A percentile compares a stretch with the other conserved stretches of the same genome.
These are phyloP conservation scores for Syzygium aqueum DNA, from an alignment of 345 rosid species.

Conservation along the genomic window DNA sequence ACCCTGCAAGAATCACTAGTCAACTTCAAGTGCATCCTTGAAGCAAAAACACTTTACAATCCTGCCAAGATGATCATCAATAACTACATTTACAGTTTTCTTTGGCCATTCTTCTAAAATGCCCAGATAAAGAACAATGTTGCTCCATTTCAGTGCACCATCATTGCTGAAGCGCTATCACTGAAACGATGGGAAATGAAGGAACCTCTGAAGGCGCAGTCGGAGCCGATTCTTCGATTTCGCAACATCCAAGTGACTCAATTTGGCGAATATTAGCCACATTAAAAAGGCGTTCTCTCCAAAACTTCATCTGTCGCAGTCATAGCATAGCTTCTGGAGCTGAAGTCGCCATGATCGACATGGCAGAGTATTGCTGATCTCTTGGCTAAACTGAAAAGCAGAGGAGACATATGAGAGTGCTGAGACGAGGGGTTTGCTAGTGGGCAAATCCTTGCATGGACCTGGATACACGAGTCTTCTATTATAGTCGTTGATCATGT, in stretches of 20 bases:
- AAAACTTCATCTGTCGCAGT: background rate
- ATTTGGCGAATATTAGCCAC: background rate
- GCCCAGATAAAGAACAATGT: background rate
- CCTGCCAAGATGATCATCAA: background rate
- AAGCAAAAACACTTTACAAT: background rate
- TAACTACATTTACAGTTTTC: background rate
- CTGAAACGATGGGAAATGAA: background rate
- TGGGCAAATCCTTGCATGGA: background rate
- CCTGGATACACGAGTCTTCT: background rate
- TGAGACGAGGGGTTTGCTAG: background rate
- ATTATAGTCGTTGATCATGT: background rate
- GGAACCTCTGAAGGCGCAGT: background rate
- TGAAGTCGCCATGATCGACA: too few relatives aligned
- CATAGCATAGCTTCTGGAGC: background rate
- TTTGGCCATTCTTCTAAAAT: background rate
- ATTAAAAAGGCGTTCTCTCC: background rate
- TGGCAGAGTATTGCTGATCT: background rate
- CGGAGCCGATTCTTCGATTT: background rate
- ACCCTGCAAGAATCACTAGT: background rate
- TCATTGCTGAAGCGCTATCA: background rate
- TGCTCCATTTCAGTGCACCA: background rate
- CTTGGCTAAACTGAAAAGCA: background rate
- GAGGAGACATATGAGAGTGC: background rate
- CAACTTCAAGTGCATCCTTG: background rate
- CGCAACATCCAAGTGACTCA: background rate